These are phyloP conservation scores for Juncus inflexus DNA, from an alignment of 176 grass and related monocot species.

Conservation along the genomic window DNA sequence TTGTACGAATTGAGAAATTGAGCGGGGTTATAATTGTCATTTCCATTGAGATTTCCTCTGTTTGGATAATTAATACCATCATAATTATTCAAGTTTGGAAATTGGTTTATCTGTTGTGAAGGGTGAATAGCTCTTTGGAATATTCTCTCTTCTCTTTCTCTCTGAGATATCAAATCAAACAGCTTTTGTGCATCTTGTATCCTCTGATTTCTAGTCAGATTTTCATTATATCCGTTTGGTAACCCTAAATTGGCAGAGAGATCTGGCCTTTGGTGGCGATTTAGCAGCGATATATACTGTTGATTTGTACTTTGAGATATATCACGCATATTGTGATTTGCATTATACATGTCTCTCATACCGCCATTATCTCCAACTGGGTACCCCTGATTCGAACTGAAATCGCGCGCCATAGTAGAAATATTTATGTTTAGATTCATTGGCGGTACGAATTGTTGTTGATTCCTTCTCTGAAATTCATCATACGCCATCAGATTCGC, in stretches of 20 bases:
- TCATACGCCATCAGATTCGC: neutral
- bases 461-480: slow-evolving; percentile 10
- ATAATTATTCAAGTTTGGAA: slow-evolving; percentile 11
- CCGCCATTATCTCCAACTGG: slow-evolving; percentile 16
- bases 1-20: neutral
- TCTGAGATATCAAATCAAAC: slow-evolving; percentile 17
- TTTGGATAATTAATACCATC: slow-evolving; percentile 9
- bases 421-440: slow-evolving; percentile 1
- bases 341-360: slow-evolving; percentile 15
- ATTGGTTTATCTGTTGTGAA: slow-evolving; percentile 2
- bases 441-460: slow-evolving; percentile 12
- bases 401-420: slow-evolving; percentile 6
- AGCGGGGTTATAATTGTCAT: slow-evolving; percentile 12
- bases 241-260: slow-evolving; percentile 15
- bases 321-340: slow-evolving; percentile 6
- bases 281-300: neutral
- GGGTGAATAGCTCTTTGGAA: slow-evolving; percentile 3
- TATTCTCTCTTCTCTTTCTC: slow-evolving; percentile 18
- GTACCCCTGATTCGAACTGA: slow-evolving; percentile 13
- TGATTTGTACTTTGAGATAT: slow-evolving; percentile 6
- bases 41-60: slow-evolving; percentile 6
- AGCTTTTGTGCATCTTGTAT: neutral
- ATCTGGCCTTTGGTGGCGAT: slow-evolving; percentile 20
- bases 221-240: slow-evolving; percentile 12
- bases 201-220: slow-evolving; percentile 18